phyloP scores from a whole-genome alignment of 2,329 filamentous ascomycete genomes.

The Phaeosphaeriaceae sp. region DNA sequence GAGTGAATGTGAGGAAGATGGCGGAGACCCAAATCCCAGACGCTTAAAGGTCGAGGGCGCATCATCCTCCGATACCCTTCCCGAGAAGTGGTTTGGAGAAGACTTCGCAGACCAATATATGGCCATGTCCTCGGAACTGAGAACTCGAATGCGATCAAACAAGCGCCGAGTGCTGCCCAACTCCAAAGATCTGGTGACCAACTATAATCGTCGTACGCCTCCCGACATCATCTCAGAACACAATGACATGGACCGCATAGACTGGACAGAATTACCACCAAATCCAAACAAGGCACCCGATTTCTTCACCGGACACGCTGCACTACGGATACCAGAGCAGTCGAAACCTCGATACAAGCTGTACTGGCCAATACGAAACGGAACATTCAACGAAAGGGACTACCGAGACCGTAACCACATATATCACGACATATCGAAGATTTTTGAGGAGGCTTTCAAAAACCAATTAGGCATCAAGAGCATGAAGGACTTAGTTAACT shows the following conservation, averaged over 20 bases:
- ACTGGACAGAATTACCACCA: slow-evolving; percentile 85
- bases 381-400: slow-evolving; percentile 88
- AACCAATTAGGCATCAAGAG: slow-evolving; percentile 80
- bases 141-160: slow-evolving; percentile 87
- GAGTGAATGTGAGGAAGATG: slow-evolving; percentile 83
- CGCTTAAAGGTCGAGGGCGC: slow-evolving; percentile 66
- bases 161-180: slow-evolving; percentile 97
- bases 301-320: slow-evolving; percentile 81
- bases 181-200: slow-evolving; percentile 92
- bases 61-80: slow-evolving; percentile 63
- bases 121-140: slow-evolving; percentile 84
- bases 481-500: slow-evolving; percentile 84
- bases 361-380: slow-evolving; percentile 87
- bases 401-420: slow-evolving; percentile 81
- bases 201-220: slow-evolving; percentile 85
- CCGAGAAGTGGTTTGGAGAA: slow-evolving; percentile 85
- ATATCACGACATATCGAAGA: slow-evolving; percentile 83
- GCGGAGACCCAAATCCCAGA: slow-evolving; percentile 78
- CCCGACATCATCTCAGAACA: slow-evolving; percentile 90
- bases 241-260: slow-evolving; percentile 90
- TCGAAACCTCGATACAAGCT: slow-evolving; percentile 89
- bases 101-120: slow-evolving; percentile 73
- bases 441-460: slow-evolving; percentile 85
- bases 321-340: slow-evolving; percentile 84
- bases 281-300: slow-evolving; percentile 68